Evolutionary conservation across 2,329 filamentous ascomycete species (phyloP).

Genomic region (Paecilomyces sp.): DNA sequence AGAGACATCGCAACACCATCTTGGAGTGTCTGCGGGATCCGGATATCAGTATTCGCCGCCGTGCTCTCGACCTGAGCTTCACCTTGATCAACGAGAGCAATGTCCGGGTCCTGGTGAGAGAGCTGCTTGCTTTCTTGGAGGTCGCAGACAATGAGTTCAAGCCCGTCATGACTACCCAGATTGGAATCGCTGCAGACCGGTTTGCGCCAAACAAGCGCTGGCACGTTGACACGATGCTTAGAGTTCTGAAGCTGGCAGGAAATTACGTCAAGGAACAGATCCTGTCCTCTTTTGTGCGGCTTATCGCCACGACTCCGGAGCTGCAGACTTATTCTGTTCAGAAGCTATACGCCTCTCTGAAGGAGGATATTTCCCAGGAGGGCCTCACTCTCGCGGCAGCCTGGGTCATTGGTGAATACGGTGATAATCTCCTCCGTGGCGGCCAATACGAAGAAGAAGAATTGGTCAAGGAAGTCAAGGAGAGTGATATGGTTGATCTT

Average conservation of each 20-base stretch:
- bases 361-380: conserved; percentile 96
- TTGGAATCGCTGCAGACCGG: conserved; percentile 91
- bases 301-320: conserved; percentile 90
- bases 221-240: conserved; percentile 97
- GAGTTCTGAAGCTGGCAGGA: conserved; percentile 85
- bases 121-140: conserved; percentile 89
- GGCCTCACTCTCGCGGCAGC: conserved; percentile 86
- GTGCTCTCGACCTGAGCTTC: conserved; percentile 95
- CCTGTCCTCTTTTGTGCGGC: conserved; percentile 87
- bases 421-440: conserved; percentile 78
- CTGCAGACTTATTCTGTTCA: conserved; percentile 94
- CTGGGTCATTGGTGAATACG: conserved; percentile 98
- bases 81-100: conserved; percentile 97
- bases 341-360: conserved; percentile 83
- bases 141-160: conserved; percentile 99
- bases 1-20: conserved; percentile 94
- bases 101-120: conserved; percentile 84
- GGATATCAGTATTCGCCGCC: conserved; percentile 92
- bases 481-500: conserved; percentile 87
- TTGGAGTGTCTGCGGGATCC: conserved; percentile 92
- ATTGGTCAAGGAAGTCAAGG: conserved; percentile 71
- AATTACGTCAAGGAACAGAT: conserved; percentile 99
- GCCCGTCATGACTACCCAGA: conserved; percentile 95
- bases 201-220: conserved; percentile 96
- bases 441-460: conserved; percentile 94